phyloP scores from a whole-genome alignment of 768 basidiomycete species.

The Mycena rebaudengoi region DNA sequence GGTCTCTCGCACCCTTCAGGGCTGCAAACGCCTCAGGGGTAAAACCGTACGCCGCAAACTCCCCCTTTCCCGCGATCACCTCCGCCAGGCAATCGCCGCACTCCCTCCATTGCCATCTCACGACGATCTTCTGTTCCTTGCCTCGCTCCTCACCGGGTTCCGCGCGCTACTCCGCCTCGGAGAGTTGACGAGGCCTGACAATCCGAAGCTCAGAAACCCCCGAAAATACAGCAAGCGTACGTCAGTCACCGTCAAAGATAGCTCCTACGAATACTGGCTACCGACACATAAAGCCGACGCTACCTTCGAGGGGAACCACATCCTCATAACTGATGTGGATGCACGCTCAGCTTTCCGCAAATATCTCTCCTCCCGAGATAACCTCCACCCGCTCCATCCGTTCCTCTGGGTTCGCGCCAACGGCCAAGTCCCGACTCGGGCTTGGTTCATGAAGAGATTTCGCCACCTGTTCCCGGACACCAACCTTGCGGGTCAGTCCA shows the following conservation, averaged over 20 bases:
- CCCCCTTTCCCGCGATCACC: conserved; percentile 30
- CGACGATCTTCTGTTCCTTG: conserved; percentile 23
- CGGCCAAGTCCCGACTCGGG: conserved; percentile 33
- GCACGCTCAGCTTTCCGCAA: neutral
- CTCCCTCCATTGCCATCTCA: neutral
- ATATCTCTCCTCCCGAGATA: conserved; percentile 30
- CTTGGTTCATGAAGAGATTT: conserved; percentile 37
- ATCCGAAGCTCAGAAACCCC: neutral
- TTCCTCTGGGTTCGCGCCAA: conserved; percentile 32
- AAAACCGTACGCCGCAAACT: conserved; percentile 33
- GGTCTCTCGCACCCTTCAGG: conserved; percentile 38
- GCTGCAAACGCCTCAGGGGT: conserved; percentile 34
- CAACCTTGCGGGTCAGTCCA: conserved; percentile 37
- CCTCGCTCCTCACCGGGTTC: conserved; percentile 28
- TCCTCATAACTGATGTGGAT: neutral
- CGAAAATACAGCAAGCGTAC: conserved; percentile 26
- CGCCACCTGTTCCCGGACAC: conserved; percentile 17
- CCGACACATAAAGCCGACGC: conserved; percentile 37
- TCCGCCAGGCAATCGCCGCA: conserved; percentile 4
- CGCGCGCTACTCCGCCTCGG: conserved; percentile 25
- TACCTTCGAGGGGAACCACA: conserved; percentile 5
- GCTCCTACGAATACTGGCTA: conserved; percentile 22
- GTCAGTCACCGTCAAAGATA: neutral
- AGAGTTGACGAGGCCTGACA: conserved; percentile 33
- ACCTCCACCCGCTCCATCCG: conserved; percentile 12